Base-by-base conservation (phyloP, 2,329 filamentous ascomycete species). In the Dendryphion nanum region DNA sequence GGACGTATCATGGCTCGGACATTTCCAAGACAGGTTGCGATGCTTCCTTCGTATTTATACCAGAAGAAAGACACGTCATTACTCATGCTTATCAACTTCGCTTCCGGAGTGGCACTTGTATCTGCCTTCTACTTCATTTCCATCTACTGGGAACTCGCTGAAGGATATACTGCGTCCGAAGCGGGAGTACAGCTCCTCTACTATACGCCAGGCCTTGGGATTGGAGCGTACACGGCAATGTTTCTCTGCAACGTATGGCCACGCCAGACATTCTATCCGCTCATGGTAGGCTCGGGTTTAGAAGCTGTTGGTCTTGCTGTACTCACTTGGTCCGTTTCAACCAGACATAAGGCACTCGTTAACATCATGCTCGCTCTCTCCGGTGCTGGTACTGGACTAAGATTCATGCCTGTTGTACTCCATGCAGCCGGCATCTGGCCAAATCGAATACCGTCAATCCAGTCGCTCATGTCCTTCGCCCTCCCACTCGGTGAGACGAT, bases 81-180 rank as follows among this genome's bases (percentile, higher is more conserved):
- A n/a, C 59, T 86, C n/a, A 76, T 79, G 43, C 75, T 76, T 40
- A 72, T 83, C 46, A 81, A 82, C 46, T 78, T 82, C 50, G 70
- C 74, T 3, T 75, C 76, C 0, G 82, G 82, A 4, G 75, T 79
- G 49, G 72, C 64, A 1, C 60, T 72, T 47, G 74, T 74, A 55
- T 68, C 74, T 10, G 76, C 82, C 1, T 77, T 85, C 47, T 86
- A 86, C 59, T 86, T 85, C 49, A 78, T 83, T 48, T 79, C 78
- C 13, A 73, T 85, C 14, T 86, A 85, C 59, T 86, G 85, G 57
- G 77, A 78, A 2, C 64, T 83, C 13, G 81, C 85, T 0, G 66
- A 79, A 59, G 72, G 69, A 5, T 77, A 77, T 44, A 58, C 47
- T 18, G 70, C 66, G 18, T 74, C 72, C 17, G 44, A 56, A 37